Conservation (phyloP, 345 rosid genomes). For the Pugionium dolabratum region DNA sequence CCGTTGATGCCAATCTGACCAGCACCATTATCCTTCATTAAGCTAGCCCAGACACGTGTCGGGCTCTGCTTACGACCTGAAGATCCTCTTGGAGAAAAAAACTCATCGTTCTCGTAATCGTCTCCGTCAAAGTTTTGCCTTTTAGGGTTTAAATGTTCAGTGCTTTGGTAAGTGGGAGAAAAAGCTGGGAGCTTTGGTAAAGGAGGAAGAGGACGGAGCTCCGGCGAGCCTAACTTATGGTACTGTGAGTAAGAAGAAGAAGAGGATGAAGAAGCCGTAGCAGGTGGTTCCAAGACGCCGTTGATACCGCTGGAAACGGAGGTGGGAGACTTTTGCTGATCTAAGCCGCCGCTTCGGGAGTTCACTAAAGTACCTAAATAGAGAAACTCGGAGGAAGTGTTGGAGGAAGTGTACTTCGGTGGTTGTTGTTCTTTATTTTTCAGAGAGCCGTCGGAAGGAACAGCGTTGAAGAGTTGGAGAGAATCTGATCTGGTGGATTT, state of each 20-base stretch:
- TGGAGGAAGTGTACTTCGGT: slow-evolving; percentile 43
- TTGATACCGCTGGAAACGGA: slow-evolving; percentile 42
- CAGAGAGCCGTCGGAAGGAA: slow-evolving; percentile 56
- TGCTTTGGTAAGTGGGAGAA: slow-evolving; percentile 38
- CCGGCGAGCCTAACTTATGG: slow-evolving; percentile 79
- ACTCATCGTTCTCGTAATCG: slow-evolving; percentile 75
- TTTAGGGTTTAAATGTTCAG: slow-evolving; percentile 44
- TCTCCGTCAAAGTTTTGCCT: slow-evolving; percentile 40
- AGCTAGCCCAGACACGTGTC: slow-evolving; percentile 46
- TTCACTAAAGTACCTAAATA: slow-evolving; percentile 79
- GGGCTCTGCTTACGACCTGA: slow-evolving; percentile 57
- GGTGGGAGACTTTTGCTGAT: slow-evolving; percentile 42
- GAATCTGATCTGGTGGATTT: slow-evolving; percentile 56
- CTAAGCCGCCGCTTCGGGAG: slow-evolving; percentile 42
- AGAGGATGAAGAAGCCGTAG: slow-evolving; percentile 32
- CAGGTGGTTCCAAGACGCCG: slow-evolving; percentile 46
- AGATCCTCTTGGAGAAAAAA: slow-evolving; percentile 88
- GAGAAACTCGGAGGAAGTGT: slow-evolving; percentile 75
- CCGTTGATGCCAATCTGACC: background rate
- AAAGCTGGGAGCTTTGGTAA: slow-evolving; percentile 54
- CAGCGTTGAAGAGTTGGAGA: slow-evolving; percentile 66
- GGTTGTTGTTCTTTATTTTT: slow-evolving; percentile 28
- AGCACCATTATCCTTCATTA: slow-evolving; percentile 28
- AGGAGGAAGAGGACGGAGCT: slow-evolving; percentile 90
- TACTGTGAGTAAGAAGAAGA: slow-evolving; percentile 46